Conservation (phyloP, 768 basidiomycete genomes). For the Coprinopsis sp. region DNA sequence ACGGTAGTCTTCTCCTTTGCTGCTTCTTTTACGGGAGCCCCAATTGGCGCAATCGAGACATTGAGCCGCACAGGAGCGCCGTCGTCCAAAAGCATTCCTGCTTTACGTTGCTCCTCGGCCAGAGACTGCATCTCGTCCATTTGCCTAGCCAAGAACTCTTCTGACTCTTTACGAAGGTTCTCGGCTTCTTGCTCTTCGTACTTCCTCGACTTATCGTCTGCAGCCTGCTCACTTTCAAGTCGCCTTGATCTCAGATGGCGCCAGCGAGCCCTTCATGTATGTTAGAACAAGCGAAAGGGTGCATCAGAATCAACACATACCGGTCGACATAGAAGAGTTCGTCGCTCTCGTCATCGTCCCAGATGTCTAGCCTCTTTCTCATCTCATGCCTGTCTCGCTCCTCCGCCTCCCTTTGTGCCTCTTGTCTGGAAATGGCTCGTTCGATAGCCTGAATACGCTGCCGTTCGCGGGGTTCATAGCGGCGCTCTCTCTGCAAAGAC, state of each 20-base stretch:
- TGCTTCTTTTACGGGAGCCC: constrained; percentile 36
- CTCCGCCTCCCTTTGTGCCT: constrained; percentile 68
- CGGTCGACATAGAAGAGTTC: constrained; percentile 92
- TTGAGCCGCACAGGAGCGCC: constrained; percentile 86
- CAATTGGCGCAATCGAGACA: constrained; percentile 52
- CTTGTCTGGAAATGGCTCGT: constrained; percentile 69
- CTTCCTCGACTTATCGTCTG: constrained; percentile 76
- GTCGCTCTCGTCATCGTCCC: constrained; percentile 91
- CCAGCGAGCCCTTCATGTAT: constrained; percentile 73
- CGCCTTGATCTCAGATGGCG: constrained; percentile 67
- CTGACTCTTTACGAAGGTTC: constrained; percentile 84
- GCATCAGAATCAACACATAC: constrained; percentile 36
- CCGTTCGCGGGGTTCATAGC: constrained; percentile 90
- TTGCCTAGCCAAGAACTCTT: constrained; percentile 88
- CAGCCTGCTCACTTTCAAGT: constrained; percentile 73
- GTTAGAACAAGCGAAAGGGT: neutral
- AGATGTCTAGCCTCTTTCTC: constrained; percentile 76
- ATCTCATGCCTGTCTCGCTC: constrained; percentile 78
- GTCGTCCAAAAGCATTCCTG: constrained; percentile 86
- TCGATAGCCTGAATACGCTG: constrained; percentile 74
- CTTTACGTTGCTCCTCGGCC: constrained; percentile 86
- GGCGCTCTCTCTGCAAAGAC: constrained; percentile 71
- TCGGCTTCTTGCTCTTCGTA: constrained; percentile 85
- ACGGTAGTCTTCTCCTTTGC: constrained; percentile 51
- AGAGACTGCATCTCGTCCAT: constrained; percentile 95